phyloP scores from a whole-genome alignment of 2,329 filamentous ascomycete species.

The Colletotrichum destructivum region DNA sequence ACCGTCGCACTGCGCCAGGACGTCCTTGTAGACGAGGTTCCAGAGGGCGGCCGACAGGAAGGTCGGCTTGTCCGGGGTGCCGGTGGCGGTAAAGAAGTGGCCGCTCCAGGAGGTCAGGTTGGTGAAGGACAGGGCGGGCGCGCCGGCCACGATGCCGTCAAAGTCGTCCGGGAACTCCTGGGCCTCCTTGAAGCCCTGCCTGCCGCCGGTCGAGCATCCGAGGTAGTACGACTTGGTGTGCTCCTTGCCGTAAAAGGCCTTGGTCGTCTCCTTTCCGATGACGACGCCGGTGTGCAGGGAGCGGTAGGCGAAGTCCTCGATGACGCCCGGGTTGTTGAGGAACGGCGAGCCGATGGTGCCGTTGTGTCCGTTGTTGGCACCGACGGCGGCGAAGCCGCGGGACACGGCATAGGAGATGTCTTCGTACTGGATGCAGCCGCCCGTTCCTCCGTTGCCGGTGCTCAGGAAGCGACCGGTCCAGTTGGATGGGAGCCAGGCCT shows the following conservation, averaged over 20 bases:
- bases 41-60: slow-evolving; percentile 52
- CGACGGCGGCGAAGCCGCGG: slow-evolving; percentile 61
- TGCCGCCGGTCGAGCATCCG: slow-evolving; percentile 67
- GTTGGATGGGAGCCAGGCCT: slow-evolving; percentile 62
- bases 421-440: slow-evolving; percentile 62
- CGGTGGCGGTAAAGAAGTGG: slow-evolving; percentile 55
- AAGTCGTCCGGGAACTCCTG: slow-evolving; percentile 65
- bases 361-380: slow-evolving; percentile 66
- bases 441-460: slow-evolving; percentile 64
- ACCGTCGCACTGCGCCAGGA: slow-evolving; percentile 50
- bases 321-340: slow-evolving; percentile 54
- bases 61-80: slow-evolving; percentile 55
- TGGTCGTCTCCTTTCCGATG: slow-evolving; percentile 61
- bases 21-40: slow-evolving; percentile 36
- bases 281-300: slow-evolving; percentile 51
- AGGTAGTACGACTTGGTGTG: slow-evolving; percentile 61
- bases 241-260: slow-evolving; percentile 61
- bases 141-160: slow-evolving; percentile 59
- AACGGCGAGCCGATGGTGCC: slow-evolving; percentile 53
- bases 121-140: slow-evolving; percentile 56
- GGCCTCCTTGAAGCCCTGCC: slow-evolving; percentile 64
- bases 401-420: slow-evolving; percentile 59
- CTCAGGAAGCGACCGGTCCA: slow-evolving; percentile 63
- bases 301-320: slow-evolving; percentile 55
- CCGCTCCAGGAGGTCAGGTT: slow-evolving; percentile 55